Percentiles rank a stretch among this genome's conserved stretches.
phyloP scores from a whole-genome alignment of 768 basidiomycete genomes.

The Pholiota microspora region DNA sequence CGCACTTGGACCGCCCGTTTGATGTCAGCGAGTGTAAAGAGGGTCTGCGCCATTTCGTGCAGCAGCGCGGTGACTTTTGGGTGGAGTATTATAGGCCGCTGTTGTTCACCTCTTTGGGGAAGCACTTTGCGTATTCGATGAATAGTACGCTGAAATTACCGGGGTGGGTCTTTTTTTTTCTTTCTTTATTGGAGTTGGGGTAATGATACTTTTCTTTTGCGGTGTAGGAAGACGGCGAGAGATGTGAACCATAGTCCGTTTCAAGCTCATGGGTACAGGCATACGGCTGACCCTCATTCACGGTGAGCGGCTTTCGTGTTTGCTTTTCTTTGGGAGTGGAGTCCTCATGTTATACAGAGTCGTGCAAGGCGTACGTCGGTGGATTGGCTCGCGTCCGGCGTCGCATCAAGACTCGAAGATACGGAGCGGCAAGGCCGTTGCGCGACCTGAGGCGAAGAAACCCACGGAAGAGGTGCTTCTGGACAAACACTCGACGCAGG shows the following conservation, averaged over 20 bases:
- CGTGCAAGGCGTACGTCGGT: conserved; percentile 75
- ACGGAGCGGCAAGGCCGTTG: conserved; percentile 31
- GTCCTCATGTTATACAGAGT: conserved; percentile 38
- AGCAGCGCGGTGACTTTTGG: conserved; percentile 74
- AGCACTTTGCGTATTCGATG: conserved; percentile 93
- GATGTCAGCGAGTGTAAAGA: conserved; percentile 60
- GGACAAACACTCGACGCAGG: conserved; percentile 54
- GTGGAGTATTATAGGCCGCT: conserved; percentile 85
- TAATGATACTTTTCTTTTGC: not conserved
- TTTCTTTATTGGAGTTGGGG: not conserved
- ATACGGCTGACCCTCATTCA: conserved; percentile 30
- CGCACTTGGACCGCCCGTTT: conserved; percentile 69
- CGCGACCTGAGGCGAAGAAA: conserved; percentile 35
- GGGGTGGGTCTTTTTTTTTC: conserved; percentile 46
- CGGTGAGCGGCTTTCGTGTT: conserved; percentile 19
- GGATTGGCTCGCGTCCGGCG: conserved; percentile 62
- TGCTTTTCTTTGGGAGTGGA: not conserved
- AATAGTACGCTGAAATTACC: conserved; percentile 83
- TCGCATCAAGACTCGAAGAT: conserved; percentile 36
- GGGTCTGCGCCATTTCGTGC: conserved; percentile 60
- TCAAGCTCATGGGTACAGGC: conserved; percentile 49
- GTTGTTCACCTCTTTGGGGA: conserved; percentile 79
- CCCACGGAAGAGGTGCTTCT: conserved; percentile 26
- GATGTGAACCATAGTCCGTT: conserved; percentile 78
- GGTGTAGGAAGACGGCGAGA: conserved; percentile 65